phyloP scores from a whole-genome alignment of 345 rosid species.

The Eucalyptus guilfoylei region DNA sequence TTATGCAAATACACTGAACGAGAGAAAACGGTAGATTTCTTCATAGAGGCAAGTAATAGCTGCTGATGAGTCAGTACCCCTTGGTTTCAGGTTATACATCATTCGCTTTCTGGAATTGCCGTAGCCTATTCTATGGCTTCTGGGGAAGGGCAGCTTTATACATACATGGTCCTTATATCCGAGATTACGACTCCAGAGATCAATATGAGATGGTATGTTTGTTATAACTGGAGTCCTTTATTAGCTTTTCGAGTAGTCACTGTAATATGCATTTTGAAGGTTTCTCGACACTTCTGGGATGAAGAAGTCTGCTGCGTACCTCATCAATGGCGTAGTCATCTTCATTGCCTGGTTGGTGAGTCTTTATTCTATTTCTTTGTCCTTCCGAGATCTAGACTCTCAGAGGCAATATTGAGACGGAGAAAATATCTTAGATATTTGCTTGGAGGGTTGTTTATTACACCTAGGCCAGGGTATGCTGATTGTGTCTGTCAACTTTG shows the following conservation, averaged over 20 bases:
- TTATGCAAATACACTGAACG: background rate
- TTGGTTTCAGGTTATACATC: constrained; percentile 62
- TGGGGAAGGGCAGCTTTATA: constrained; percentile 75
- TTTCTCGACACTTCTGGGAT: constrained; percentile 61
- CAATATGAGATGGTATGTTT: constrained; percentile 76
- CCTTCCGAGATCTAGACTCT: background rate
- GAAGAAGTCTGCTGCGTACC: constrained; percentile 65
- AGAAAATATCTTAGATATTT: background rate
- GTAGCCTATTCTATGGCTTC: constrained; percentile 67
- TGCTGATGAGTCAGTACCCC: background rate
- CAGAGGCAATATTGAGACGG: background rate
- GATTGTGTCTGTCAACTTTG: background rate
- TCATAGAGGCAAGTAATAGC: background rate
- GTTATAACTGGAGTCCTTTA: background rate
- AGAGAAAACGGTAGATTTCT: background rate
- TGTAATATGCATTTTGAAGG: background rate
- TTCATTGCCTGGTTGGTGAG: constrained; percentile 82
- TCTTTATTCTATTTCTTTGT: background rate
- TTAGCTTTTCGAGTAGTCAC: background rate
- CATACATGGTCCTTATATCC: constrained; percentile 78
- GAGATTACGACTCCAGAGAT: constrained; percentile 87
- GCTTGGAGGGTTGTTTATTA: background rate
- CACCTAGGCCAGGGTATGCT: background rate
- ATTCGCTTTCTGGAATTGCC: constrained; percentile 45
- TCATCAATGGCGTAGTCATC: constrained; percentile 64